A percentile compares a stretch with the other conserved stretches of the same genome.
Conservation (phyloP, 2,329 filamentous ascomycete genomes). For the Xylariaceae sp. region DNA sequence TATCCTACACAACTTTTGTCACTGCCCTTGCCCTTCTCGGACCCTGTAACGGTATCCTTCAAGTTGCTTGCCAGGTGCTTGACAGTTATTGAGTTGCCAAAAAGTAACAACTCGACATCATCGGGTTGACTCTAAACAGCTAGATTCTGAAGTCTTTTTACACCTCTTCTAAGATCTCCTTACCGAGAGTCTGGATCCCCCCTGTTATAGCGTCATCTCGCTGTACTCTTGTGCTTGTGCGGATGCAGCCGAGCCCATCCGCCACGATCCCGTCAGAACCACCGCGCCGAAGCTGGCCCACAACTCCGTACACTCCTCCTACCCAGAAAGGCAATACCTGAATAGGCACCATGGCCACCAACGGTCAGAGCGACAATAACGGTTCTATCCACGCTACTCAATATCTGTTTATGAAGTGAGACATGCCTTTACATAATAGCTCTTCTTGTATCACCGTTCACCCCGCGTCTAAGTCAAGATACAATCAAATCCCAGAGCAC, state of each 20-base stretch:
- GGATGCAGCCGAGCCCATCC: constrained; percentile 16
- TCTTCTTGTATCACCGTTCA: no score
- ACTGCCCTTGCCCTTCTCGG: no score
- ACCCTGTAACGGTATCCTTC: no score
- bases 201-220: no score
- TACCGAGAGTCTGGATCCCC: constrained; percentile 10
- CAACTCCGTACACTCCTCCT: constrained; percentile 9
- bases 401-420: constrained; percentile 26
- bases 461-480: no score
- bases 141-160: no score
- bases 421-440: neutral
- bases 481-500: neutral
- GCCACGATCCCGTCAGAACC: neutral
- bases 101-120: no score
- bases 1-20: constrained; percentile 9
- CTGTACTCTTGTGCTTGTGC: constrained; percentile 6
- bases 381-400: constrained; percentile 24
- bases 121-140: no score
- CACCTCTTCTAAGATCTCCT: no score
- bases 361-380: constrained; percentile 18
- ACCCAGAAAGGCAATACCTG: constrained; percentile 13
- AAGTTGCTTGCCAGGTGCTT: no score
- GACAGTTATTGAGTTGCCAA: no score
- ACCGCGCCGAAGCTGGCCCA: neutral
- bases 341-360: constrained; percentile 19